phyloP scores from a whole-genome alignment of 352 stramenopile genomes.

The Thalassiosira mediterranea region DNA sequence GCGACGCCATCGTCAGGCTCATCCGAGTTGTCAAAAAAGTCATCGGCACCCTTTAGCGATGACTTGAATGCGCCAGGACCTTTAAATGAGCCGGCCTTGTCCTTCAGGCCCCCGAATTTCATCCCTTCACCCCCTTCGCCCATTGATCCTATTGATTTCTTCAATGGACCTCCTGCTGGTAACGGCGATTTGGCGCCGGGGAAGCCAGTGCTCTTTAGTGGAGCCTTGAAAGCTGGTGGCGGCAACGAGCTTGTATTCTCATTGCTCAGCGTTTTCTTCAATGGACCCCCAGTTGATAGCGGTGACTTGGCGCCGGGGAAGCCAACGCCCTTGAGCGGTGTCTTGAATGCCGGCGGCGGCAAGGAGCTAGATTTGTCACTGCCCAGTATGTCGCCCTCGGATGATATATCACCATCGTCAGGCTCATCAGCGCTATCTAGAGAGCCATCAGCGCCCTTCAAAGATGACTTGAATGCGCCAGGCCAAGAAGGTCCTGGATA shows the following conservation, averaged over 20 bases:
- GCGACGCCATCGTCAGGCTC: background rate
- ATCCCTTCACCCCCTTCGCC: background rate
- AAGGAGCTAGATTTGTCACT: too few species aligned
- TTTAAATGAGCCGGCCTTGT: background rate
- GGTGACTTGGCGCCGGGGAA: too few species aligned
- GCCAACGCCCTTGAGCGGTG: too few species aligned
- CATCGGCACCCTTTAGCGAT: background rate
- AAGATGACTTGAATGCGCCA: background rate
- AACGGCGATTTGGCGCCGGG: background rate
- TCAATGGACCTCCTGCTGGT: background rate
- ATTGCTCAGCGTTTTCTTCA: too few species aligned
- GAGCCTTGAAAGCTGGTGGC: background rate
- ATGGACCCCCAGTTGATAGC: too few species aligned
- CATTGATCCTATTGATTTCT: too few species aligned
- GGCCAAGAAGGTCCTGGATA: too few species aligned
- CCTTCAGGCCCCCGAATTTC: constrained; percentile 3
- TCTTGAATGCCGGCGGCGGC: too few species aligned
- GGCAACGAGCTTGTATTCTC: too few species aligned
- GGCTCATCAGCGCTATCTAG: background rate
- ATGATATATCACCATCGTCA: background rate
- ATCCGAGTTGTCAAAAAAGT: background rate
- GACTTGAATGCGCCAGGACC: background rate
- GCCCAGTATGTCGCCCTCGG: too few species aligned
- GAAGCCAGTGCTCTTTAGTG: constrained; percentile 1
- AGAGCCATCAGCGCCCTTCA: background rate